phyloP scores from a whole-genome alignment of 192 early-diverging fungal genomes.

The Mortierella hygrophila region DNA sequence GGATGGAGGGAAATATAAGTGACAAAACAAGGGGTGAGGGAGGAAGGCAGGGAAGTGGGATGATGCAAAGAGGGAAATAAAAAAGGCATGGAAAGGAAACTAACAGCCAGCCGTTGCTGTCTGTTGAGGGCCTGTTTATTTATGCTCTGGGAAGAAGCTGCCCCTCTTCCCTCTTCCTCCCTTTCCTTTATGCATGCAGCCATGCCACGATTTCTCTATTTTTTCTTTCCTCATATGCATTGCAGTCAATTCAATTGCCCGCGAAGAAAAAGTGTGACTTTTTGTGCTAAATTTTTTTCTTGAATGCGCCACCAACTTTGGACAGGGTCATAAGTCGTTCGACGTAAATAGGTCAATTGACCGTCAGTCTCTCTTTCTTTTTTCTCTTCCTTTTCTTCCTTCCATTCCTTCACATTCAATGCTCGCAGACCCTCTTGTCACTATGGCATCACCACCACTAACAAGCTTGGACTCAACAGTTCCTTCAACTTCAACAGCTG shows the following conservation, averaged over 20 bases:
- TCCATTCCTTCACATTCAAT: neutral
- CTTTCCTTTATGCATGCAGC: neutral
- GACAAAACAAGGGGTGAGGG: neutral
- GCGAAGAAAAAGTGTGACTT: neutral
- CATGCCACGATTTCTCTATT: neutral
- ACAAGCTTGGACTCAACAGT: neutral
- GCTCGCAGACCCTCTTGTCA: neutral
- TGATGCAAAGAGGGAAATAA: neutral
- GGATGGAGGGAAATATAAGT: neutral
- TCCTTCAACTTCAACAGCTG: neutral
- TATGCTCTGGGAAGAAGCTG: neutral
- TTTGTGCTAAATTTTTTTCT: neutral
- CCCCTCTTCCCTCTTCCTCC: neutral
- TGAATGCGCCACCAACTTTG: conserved; percentile 38
- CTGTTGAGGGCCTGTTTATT: neutral
- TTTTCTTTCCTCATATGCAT: neutral
- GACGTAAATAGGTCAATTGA: neutral
- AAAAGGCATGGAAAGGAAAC: neutral
- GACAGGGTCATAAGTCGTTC: neutral
- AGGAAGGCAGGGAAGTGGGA: neutral
- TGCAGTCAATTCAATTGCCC: no score
- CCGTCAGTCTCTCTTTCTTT: neutral
- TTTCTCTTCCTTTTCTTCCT: neutral
- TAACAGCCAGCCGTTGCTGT: neutral
- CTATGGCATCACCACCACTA: neutral